Evolutionary conservation across 371 early-diverging fungal genomes (phyloP), one percentile per base, ranked within the genome.

Genomic region (Chytridium lagenaria): DNA sequence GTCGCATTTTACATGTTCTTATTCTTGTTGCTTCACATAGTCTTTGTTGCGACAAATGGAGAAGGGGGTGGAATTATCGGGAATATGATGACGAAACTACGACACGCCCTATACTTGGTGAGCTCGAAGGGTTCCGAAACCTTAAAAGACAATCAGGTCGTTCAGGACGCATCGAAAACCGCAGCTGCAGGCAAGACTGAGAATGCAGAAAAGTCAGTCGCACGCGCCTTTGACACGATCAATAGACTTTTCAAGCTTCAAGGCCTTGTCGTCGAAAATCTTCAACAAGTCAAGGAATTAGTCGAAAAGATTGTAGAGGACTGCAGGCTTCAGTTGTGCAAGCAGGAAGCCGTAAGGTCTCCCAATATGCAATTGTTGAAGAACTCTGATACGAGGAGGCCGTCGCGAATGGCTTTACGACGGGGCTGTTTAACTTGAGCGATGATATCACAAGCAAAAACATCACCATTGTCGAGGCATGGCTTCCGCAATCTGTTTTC

Each of bases 211-310:
- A 37, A 31, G 34, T 10, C 30, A 34, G 7, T 61, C 36, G 30
- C 61, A 12, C 61, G 61, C 3, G 61, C 61, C 7, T 61, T 61
- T 23, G 61, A 61, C 37, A 34, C 36, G 12, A 61, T 61, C 30
- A 26, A 34, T 10, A 28, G 61, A 7, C 37, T 61, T 15, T 61
- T 61, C 36, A 31, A 61, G 23, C 19, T 61, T 5, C 61, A 61
- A 61, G 31, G 36, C 10, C 34, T 61, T 7, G 12, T 7, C 5
- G 26, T 61, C 61, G 61, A 61, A 12, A 31, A 61, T 10, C 10
- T 31, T 36, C 5, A 61, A 34, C 61, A 61, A 61, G 12, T 7
- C 19, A 5, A 10, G 16, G 34, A 7, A 33, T 7, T 61, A 28
- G 61, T 52, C 16, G 26, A 12, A 12, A 52, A 52, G 26, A 52